These are phyloP conservation scores for Tulasnella sp. DNA, from an alignment of 768 basidiomycete species.

Conservation along the genomic window DNA sequence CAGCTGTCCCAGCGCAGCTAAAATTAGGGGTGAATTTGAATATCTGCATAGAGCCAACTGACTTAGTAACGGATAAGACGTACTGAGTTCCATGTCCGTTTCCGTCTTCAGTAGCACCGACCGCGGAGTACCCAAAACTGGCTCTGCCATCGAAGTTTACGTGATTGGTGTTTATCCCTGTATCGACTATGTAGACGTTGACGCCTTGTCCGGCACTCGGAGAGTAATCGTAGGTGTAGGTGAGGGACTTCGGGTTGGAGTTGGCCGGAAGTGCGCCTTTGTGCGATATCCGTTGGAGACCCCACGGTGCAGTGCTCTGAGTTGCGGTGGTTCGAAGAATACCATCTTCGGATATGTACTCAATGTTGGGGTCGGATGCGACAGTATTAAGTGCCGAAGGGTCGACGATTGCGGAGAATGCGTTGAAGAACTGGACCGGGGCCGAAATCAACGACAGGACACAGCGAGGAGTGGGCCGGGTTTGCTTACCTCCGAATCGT, in stretches of 20 bases:
- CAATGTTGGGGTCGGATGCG: conserved; percentile 21
- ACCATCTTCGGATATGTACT: conserved; percentile 23
- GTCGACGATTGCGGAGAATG: conserved; percentile 17
- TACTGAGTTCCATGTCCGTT: conserved; percentile 47
- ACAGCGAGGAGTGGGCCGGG: background rate
- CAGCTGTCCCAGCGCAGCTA: conserved; percentile 31
- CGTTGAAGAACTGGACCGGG: conserved; percentile 20
- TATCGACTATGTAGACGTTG: conserved; percentile 47
- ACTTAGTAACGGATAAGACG: background rate
- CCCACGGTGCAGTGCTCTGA: conserved; percentile 16
- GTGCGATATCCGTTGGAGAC: conserved; percentile 16
- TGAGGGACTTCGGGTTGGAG: background rate
- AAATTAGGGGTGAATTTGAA: conserved; percentile 33
- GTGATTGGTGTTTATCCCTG: conserved; percentile 35
- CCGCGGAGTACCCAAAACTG: conserved; percentile 43
- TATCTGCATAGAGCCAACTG: conserved; percentile 23
- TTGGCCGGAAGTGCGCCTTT: background rate
- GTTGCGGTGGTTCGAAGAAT: conserved; percentile 11
- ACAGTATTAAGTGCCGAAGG: conserved; percentile 4
- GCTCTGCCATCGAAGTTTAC: conserved; percentile 45
- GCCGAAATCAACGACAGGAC: background rate
- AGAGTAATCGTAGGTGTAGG: background rate
- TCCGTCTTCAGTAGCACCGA: conserved; percentile 39
- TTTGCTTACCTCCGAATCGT: conserved; percentile 24
- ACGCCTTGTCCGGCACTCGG: conserved; percentile 40